Conservation (phyloP, 257 asterid species). For the Handroanthus guayacan region DNA sequence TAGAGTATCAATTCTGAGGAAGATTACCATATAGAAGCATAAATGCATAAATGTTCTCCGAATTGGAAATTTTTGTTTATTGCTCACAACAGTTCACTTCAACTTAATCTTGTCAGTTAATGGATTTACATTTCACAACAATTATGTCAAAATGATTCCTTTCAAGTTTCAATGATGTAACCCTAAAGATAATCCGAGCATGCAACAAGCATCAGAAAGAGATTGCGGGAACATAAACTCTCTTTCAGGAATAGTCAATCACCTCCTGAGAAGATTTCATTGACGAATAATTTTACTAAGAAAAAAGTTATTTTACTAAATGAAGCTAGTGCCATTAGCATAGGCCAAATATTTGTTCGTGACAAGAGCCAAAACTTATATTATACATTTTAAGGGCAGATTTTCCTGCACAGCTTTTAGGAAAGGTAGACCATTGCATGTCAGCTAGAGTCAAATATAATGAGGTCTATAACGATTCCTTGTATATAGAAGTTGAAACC, state of each 20-base stretch:
- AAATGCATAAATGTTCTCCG: constrained; percentile 5
- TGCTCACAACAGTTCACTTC: constrained; percentile 3
- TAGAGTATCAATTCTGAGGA: constrained; percentile 15
- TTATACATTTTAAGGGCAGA: constrained; percentile 7
- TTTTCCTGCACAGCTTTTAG: constrained; percentile 21
- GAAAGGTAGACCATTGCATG: not conserved
- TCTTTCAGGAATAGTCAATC: constrained; percentile 8
- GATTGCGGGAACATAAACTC: not conserved
- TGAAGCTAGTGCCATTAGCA: not conserved
- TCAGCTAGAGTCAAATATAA: not conserved
- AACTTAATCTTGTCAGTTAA: constrained; percentile 8
- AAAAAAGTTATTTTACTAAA: not conserved
- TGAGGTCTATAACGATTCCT: not conserved
- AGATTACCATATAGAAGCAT: constrained; percentile 5
- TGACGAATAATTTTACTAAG: not conserved
- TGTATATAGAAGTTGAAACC: not conserved
- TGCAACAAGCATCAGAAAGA: constrained; percentile 15
- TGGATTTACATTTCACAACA: constrained; percentile 18
- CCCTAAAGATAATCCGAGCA: constrained; percentile 5
- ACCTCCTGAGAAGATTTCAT: constrained; percentile 14
- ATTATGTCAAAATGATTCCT: constrained; percentile 17
- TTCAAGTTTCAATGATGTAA: constrained; percentile 12
- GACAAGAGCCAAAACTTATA: constrained; percentile 10
- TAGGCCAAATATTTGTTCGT: not conserved
- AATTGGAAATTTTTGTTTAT: constrained; percentile 22